phyloP scores from a whole-genome alignment of 768 basidiomycete genomes.

The Termitomyces sp. region DNA sequence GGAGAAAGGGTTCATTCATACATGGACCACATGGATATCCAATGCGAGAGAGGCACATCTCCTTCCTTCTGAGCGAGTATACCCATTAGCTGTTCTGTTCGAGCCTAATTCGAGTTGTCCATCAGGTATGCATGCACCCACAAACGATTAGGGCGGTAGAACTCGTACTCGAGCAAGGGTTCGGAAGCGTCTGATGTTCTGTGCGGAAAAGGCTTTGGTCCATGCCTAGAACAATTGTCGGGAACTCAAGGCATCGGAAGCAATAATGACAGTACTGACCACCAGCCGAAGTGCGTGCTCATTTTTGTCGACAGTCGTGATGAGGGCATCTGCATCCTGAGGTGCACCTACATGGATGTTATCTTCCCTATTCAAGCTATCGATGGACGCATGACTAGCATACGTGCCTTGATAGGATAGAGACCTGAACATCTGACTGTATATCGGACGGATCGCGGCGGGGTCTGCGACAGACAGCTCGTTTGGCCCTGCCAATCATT shows the following conservation, averaged over 20 bases:
- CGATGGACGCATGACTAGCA: neutral
- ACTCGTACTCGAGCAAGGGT: neutral
- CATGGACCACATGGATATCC: slow-evolving; percentile 14
- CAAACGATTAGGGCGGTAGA: no score
- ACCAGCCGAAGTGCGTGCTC: slow-evolving; percentile 10
- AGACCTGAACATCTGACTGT: slow-evolving; percentile 22
- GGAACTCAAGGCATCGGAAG: neutral
- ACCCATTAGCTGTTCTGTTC: neutral
- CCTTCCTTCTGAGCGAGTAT: neutral
- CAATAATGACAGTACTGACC: slow-evolving; percentile 2
- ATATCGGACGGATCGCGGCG: slow-evolving; percentile 18
- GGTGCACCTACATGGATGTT: slow-evolving; percentile 4
- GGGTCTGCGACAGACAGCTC: slow-evolving; percentile 26
- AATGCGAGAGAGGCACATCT: slow-evolving; percentile 11
- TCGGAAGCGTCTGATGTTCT: neutral
- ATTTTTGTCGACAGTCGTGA: slow-evolving; percentile 12
- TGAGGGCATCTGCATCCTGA: slow-evolving; percentile 16
- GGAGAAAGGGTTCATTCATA: slow-evolving; percentile 3
- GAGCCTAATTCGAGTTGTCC: neutral
- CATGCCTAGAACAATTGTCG: neutral
- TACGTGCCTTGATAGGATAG: slow-evolving; percentile 16
- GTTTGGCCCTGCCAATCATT: slow-evolving; percentile 25
- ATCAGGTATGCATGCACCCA: neutral
- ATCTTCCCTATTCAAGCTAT: neutral
- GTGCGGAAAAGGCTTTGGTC: neutral